Base-by-base conservation (phyloP, 2,329 filamentous ascomycete genomes). In the Phaeosphaeria sp. region DNA sequence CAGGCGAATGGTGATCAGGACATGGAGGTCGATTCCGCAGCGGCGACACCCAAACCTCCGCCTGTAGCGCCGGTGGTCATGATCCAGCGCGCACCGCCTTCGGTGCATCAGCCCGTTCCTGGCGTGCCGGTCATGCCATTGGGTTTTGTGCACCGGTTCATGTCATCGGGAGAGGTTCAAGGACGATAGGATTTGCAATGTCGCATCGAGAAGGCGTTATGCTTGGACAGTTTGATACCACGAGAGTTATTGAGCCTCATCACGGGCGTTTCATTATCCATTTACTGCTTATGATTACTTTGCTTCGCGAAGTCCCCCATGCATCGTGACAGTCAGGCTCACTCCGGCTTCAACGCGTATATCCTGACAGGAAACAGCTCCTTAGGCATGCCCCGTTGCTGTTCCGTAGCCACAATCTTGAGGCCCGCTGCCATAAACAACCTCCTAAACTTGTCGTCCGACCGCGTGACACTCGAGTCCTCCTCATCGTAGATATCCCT, bases 391-490 rank as follows among this genome's bases (percentile, higher is more conserved):
- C 91, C 91, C 39, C 83, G 84, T 52, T 76, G 73, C 51, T 71
- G 52, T 50, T 76, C 72, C 20, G 68, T 69, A 15, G 67, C 71
- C 45, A 76, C 68, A 44, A 97, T 72, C 53, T 80, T 83, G 64
- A 96, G 73, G 0, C 88, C 89, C 0, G 91, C 91, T 50, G 87
- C 75, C 53, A 85, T 80, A 70, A 97, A 96, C 8, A 96, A 73
- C 6, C 73, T 68, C 58, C 84, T 83, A 66, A 93, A 95, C 66
- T 90, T 94, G 21, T 79, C 77, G 66, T 97, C 91, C 25, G 84
- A 87, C 68, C 92, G 84, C 2, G 91, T 96, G 1, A 97, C 89
- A 67, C 87, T 90, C 67, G 87, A 91, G 71, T 97, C 92, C 57
- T 83, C 73, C 6, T 87, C 85, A 72, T 96, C 92, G 73, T 89